Evolutionary conservation across 305 asterid genomes (phyloP), one percentile per base, ranked within the genome.

Genomic region (Galium porrigens): DNA sequence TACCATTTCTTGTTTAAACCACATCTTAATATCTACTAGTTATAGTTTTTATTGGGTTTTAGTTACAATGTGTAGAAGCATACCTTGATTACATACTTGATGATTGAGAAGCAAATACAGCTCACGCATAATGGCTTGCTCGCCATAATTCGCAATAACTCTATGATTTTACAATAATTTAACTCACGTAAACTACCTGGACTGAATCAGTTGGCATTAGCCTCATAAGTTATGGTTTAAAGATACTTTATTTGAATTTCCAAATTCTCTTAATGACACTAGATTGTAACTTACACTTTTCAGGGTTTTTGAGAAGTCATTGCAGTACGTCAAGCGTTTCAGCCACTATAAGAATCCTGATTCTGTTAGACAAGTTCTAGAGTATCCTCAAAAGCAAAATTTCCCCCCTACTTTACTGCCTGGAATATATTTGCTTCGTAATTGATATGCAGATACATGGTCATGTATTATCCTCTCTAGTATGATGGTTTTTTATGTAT

Each of bases 341-440:
- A 92, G 97, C 78, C 95, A 90, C 57, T 92, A 89, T 79, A 87
- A 87, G 79, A 89, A 87, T 76, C 95, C 94, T 61, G 96, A 89
- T 83, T 90, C 95, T 65, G 97, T 92, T 71, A 82, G 96, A 78
- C 99, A 92, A 92, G 99, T 88, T 73, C 83, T 97, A 78, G 99
- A 92, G 96, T 87, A 87, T 90, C 97, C 94, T 85, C 76, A 12
- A 55, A 55, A 33, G 5, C 10, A 25, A 6, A 25, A 6, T 57
- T 17, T 71, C 29, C 22, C 30, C 30, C 37, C 15, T 20, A 32
- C 51, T 41, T 11, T 54, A 33, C 34, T 49, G 12, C 27, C 34
- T 9, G 6, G 62, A 12, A 36, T 22, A 39, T 22, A 12, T 25
- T 37, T 49, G 5, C 51, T 20, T 41, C 15, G 11, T 41, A 11